phyloP scores from a whole-genome alignment of 1,139 yeast species.

The Debaryomyces fabryi region DNA sequence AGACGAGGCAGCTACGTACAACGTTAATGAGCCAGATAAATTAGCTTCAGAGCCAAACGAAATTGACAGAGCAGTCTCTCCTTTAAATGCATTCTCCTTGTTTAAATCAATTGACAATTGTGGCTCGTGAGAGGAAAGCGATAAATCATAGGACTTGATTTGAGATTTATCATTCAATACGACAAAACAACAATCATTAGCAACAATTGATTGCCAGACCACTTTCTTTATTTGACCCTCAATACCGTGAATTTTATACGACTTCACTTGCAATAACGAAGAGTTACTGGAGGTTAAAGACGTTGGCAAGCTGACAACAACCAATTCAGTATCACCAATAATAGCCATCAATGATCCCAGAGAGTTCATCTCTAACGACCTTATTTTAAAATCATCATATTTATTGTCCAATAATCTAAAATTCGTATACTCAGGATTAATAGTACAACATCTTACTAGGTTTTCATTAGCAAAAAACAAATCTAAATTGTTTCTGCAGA shows the following conservation, averaged over 20 bases:
- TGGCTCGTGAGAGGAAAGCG: constrained; percentile 28
- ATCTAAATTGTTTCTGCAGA: constrained; percentile 28
- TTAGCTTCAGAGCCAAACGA: constrained; percentile 36
- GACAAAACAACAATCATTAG: constrained; percentile 33
- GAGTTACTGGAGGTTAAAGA: constrained; percentile 12
- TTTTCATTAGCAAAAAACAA: constrained; percentile 34
- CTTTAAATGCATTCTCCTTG: constrained; percentile 15
- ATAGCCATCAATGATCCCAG: constrained; percentile 37
- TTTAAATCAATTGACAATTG: constrained; percentile 25
- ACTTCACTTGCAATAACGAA: constrained; percentile 16
- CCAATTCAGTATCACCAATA: constrained; percentile 30
- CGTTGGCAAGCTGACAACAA: constrained; percentile 29
- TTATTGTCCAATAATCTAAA: constrained; percentile 22
- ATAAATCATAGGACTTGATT: constrained; percentile 34
- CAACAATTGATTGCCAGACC: constrained; percentile 36
- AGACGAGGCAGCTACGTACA: constrained; percentile 33
- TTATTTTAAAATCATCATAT: constrained; percentile 21
- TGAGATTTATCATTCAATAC: constrained; percentile 29
- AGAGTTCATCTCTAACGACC: constrained; percentile 29
- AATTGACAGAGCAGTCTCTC: constrained; percentile 31
- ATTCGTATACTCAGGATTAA: constrained; percentile 24
- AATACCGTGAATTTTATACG: constrained; percentile 20
- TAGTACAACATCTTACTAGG: constrained; percentile 31
- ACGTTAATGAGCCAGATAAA: constrained; percentile 37
- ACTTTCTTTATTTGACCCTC: constrained; percentile 26